phyloP scores from a whole-genome alignment of 2,329 filamentous ascomycete species.

The Diaporthe eres region DNA sequence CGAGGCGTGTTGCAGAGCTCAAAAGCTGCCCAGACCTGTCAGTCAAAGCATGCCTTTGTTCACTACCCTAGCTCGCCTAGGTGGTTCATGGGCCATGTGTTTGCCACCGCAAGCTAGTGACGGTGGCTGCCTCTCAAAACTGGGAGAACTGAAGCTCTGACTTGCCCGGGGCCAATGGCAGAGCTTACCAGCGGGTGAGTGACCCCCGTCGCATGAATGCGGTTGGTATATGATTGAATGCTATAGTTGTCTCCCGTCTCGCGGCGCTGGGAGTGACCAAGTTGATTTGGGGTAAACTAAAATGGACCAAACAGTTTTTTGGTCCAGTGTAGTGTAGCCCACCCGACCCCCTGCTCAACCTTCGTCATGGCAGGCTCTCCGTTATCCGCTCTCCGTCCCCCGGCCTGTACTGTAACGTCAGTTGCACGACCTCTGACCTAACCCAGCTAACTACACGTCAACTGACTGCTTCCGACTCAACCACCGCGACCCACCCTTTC shows the following conservation, averaged over 20 bases:
- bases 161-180: constrained; percentile 6
- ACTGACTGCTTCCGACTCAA: constrained; percentile 20
- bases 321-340: not conserved
- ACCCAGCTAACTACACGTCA: not conserved
- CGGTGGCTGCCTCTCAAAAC: constrained; percentile 13
- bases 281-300: not conserved
- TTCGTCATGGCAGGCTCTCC: constrained; percentile 19
- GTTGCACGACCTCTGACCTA: constrained; percentile 24
- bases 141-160: not conserved
- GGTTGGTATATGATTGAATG: constrained; percentile 7
- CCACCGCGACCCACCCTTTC: not conserved
- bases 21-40: constrained; percentile 3
- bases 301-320: no score
- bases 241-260: not conserved
- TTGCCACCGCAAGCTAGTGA: not conserved
- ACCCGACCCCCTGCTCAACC: not conserved
- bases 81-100: not conserved
- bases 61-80: not conserved
- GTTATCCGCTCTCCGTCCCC: constrained; percentile 9
- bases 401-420: constrained; percentile 29
- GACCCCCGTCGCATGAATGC: not conserved
- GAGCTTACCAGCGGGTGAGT: not conserved
- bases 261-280: not conserved
- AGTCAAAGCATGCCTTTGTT: not conserved
- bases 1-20: not conserved